Conservation (phyloP, 1,139 yeast genomes). For the Wickerhamomyces sp. region DNA sequence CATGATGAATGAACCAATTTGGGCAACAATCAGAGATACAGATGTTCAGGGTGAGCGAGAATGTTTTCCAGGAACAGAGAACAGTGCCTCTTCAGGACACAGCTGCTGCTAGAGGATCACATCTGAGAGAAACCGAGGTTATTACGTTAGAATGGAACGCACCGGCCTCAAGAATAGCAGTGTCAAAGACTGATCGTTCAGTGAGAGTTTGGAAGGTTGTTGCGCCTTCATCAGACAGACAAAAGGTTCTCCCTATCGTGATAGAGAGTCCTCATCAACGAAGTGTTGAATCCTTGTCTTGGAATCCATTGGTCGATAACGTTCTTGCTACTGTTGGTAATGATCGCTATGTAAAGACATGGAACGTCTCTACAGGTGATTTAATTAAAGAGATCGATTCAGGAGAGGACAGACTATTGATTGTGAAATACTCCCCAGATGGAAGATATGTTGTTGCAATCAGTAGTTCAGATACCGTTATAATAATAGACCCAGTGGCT, state of each 20-base stretch:
- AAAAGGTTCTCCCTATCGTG: conserved; percentile 32
- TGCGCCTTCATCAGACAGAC: conserved; percentile 1
- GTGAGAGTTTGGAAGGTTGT: conserved; percentile 39
- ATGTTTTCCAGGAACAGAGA: too few relatives aligned
- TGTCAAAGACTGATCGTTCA: conserved; percentile 42
- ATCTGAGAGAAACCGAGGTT: conserved; percentile 7
- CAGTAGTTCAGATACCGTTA: conserved; percentile 30
- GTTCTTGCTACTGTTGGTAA: conserved; percentile 56
- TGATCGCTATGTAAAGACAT: conserved; percentile 48
- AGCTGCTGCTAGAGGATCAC: neutral
- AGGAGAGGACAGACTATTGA: conserved; percentile 28
- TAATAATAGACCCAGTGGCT: conserved; percentile 21
- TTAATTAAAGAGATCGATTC: conserved; percentile 34
- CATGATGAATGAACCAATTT: too few relatives aligned
- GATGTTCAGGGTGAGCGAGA: too few relatives aligned
- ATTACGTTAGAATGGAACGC: conserved; percentile 31
- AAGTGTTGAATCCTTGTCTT: conserved; percentile 46
- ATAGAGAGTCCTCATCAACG: conserved; percentile 42
- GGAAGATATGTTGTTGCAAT: conserved; percentile 49
- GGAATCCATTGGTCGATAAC: conserved; percentile 54
- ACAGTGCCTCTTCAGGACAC: neutral
- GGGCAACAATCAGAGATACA: too few relatives aligned
- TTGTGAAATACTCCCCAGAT: conserved; percentile 44
- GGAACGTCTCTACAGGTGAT: conserved; percentile 46
- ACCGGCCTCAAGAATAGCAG: conserved; percentile 41